A percentile compares a stretch with the other conserved stretches of the same genome.
These are phyloP conservation scores for Arachis monticola DNA, from an alignment of 331 rosid species.

Conservation along the genomic window DNA sequence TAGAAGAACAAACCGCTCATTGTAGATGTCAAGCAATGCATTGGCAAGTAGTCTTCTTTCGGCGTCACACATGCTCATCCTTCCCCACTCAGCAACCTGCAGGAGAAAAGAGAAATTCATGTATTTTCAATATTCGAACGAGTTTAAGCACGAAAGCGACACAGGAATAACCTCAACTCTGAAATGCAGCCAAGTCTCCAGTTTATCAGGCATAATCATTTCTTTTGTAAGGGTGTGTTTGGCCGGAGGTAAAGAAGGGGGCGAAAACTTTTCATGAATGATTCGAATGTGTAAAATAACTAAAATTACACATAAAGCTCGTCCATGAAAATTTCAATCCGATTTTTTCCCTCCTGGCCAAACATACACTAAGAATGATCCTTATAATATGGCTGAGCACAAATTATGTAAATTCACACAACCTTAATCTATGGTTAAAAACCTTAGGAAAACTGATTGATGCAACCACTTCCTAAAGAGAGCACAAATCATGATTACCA, in stretches of 20 bases:
- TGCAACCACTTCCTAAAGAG: no score
- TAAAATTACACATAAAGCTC: no score
- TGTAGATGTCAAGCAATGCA: constrained; percentile 85
- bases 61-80: constrained; percentile 95
- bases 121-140: background rate
- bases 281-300: no score
- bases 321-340: no score
- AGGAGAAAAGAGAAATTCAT: constrained; percentile 17
- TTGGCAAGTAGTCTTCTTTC: constrained; percentile 95
- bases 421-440: background rate
- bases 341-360: no score
- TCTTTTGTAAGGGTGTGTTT: no score
- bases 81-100: constrained; percentile 95
- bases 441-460: constrained; percentile 20
- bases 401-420: constrained; percentile 11
- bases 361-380: background rate
- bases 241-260: no score
- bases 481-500: no score
- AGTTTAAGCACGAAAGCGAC: background rate
- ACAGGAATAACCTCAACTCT: background rate
- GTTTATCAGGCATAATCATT: background rate
- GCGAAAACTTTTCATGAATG: no score
- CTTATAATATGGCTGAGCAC: background rate
- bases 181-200: background rate
- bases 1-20: constrained; percentile 81